Base-by-base conservation (phyloP, 805 yeast species). In the Wickerhamiella domercqiae region DNA sequence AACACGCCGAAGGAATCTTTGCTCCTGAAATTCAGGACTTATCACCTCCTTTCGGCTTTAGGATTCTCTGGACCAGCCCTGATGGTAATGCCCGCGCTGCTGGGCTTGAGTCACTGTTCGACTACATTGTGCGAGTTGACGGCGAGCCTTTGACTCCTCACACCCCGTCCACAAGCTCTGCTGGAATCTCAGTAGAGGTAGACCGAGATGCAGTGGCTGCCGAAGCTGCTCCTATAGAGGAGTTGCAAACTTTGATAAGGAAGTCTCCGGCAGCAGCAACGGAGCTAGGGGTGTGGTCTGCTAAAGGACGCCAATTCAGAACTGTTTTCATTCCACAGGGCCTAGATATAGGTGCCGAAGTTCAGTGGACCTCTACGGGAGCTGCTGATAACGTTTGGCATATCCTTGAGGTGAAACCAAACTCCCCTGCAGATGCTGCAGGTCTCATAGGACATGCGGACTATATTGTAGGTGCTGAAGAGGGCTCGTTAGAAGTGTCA, bases 311-410 rank as follows among this genome's bases (percentile, higher is more conserved):
- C 18, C 24, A 32, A 18, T 18, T 34, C 22, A 46, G 54, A 25
- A 15, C 38, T 3, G 42, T 49, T 7, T 20, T 36, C 13, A 37
- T 49, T 29, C 43, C 47, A 28, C 37, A 41, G 37, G 37, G 35
- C 19, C 21, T 24, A 2, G 53, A 50, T 31, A 48, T 84, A 18
- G 66, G 66, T 1, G 21, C 58, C 18, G 61, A 78, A 9, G 61
- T 83, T 1, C 93, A 82, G 51, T 73, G 93, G 63, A 73, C 83
- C 1, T 83, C 93, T 15, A 51, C 84, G 29, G 63, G 68, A 21
- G 70, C 83, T 0, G 73, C 93, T 0, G 78, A 87, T 1, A 77
- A 71, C 51, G 93, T 84, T 9, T 87, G 94, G 78, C 93, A 84
- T 48, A 74, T 87, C 26, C 58, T 87, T 38, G 70, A 70, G 41